Conservation (phyloP, 1,139 yeast species). For the Candida mesenterica region DNA sequence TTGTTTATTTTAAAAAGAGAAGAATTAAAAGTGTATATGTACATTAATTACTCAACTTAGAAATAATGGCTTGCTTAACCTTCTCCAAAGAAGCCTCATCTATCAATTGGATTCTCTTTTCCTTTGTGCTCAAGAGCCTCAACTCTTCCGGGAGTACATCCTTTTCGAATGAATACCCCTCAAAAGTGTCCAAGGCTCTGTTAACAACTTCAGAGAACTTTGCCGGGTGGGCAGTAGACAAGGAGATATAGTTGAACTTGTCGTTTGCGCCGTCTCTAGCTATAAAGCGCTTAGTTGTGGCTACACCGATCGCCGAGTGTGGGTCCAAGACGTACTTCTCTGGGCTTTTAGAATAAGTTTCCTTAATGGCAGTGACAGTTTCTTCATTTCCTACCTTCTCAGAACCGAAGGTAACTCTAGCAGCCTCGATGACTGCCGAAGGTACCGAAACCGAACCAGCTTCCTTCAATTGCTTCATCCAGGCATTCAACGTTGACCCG, state of each 20-base stretch:
- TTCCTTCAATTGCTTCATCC: conserved; percentile 79
- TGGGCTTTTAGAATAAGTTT: conserved; percentile 55
- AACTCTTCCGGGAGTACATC: conserved; percentile 90
- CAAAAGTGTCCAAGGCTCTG: conserved; percentile 62
- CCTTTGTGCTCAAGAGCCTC: conserved; percentile 64
- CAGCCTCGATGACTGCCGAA: conserved; percentile 59
- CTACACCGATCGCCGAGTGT: conserved; percentile 92
- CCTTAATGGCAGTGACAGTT: conserved; percentile 73
- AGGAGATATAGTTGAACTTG: conserved; percentile 61
- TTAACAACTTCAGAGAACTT: conserved; percentile 96
- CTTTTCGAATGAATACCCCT: conserved; percentile 77
- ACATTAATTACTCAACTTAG: neutral
- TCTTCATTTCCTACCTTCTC: conserved; percentile 77
- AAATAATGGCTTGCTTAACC: conserved; percentile 63
- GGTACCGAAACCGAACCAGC: conserved; percentile 78
- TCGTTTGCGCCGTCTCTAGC: conserved; percentile 44
- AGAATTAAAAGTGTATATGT: neutral
- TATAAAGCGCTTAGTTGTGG: conserved; percentile 66
- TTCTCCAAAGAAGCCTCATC: conserved; percentile 71
- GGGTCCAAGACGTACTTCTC: conserved; percentile 89
- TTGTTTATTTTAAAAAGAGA: too few relatives aligned
- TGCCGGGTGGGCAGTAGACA: conserved; percentile 98
- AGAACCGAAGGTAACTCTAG: conserved; percentile 69
- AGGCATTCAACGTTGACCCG: conserved; percentile 64
- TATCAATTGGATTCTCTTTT: conserved; percentile 73